Evolutionary conservation across 805 yeast species (phyloP).

Genomic region (Starmerella roubikii): DNA sequence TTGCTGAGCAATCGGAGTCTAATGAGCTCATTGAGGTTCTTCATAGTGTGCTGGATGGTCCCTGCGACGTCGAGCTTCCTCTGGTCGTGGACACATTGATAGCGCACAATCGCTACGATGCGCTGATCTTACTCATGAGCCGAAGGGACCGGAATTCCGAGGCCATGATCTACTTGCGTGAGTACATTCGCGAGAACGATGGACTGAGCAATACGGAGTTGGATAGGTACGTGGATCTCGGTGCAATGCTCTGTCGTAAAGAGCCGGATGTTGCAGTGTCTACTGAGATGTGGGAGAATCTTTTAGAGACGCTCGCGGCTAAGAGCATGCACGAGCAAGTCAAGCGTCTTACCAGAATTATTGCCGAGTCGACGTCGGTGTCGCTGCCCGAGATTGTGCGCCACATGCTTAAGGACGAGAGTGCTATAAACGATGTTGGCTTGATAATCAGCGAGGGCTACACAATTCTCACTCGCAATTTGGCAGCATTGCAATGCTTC

Average conservation of each 20-base stretch:
- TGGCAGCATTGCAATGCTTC: constrained; percentile 7
- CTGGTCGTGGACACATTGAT: constrained; percentile 22
- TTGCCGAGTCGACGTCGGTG: constrained; percentile 1
- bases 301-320: constrained; percentile 31
- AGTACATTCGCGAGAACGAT: constrained; percentile 16
- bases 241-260: constrained; percentile 19
- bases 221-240: constrained; percentile 16
- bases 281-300: constrained; percentile 30
- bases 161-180: constrained; percentile 24
- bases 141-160: constrained; percentile 20
- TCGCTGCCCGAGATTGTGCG: background rate
- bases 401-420: background rate
- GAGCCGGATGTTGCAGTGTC: constrained; percentile 15
- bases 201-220: background rate
- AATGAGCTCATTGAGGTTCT: constrained; percentile 16
- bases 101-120: constrained; percentile 20
- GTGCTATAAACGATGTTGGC: background rate
- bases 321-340: background rate
- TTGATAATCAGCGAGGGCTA: constrained; percentile 6
- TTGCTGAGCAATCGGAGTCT: constrained; percentile 4
- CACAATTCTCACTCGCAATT: constrained; percentile 4
- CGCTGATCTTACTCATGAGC: constrained; percentile 20
- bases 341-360: background rate
- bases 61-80: constrained; percentile 22
- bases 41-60: constrained; percentile 21